Evolutionary conservation across 106 monocot species (phyloP), one percentile per base, ranked within the genome.

Genomic region (Alisma plantagoaquatica): DNA sequence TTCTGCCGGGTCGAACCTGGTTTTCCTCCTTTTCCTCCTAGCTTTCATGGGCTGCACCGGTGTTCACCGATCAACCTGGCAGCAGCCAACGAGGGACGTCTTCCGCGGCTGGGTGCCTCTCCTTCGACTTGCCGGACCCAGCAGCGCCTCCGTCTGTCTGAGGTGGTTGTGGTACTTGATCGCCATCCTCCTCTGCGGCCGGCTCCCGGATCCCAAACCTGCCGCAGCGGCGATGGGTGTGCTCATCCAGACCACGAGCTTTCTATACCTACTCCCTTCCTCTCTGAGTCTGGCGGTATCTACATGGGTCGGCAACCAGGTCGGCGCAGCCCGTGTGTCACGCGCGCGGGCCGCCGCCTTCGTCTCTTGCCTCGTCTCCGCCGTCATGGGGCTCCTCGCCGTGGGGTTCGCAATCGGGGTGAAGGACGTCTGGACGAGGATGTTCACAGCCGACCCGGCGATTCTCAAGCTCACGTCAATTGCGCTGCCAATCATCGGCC

Each of bases 161-260:
- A 89, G 89, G 62, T 96, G 96, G 96, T 96, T 88, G 96, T 96
- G 96, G 89, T 96, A 96, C 43, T 88, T 89, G 71, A 89, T 96
- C 65, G 65, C 89, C 54, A 96, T 81, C 1, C 75, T 96, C 3
- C 81, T 96, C 27, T 77, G 88, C 33, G 96, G 96, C 0, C 89
- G 89, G 53, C 56, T 96, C n/a, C 88, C 81, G 2, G 53, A 96
- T 48, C 94, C 94, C 18, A 75, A 70, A 28, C 25, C 66, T 15
- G 75, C 94, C 3, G 88, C 88, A 14, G 94, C 55, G 21, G 88
- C 94, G 19, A 76, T 88, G 0, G 77, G 84, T 2, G 66, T 96
- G 3, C 80, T 96, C 44, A 96, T 96, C 20, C 88, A 96, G 59
- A 88, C 94, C 15, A 96, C 94, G n/a, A 81, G 84, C 46, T 44